Base-by-base conservation (phyloP, 345 rosid genomes). In the Pistacia atlantica region DNA sequence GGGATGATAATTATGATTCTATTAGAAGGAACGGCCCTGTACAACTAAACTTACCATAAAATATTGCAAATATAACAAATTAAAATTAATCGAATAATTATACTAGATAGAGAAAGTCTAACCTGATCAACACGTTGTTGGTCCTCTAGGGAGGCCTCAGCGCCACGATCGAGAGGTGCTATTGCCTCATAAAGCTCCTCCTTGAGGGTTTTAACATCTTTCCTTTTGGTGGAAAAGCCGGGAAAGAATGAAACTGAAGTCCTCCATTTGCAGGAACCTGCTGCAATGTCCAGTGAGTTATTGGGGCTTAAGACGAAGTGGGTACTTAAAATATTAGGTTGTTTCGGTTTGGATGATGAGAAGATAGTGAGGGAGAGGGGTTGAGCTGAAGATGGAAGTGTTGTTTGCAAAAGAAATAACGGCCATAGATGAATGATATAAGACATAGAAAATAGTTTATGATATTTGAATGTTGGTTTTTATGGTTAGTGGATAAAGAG, bases 161-260 rank as follows among this genome's bases (percentile, higher is more conserved):
- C 82, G 12, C 90, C 88, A 16, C 90, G 90, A 80, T 87, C 90
- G 54, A 87, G 85, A 13, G 85, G 81, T 3, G 81, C 81, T 48
- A 84, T 79, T 1, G 83, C 84, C 63, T 75, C 72, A n/a, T 74
- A 76, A 28, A 87, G 81, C 80, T 87, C 85, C 56, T 77, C 75
- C 72, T 83, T 87, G 49, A 84, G 82, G 35, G 57, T 71, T 6
- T 70, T 25, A 51, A 73, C 72, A 52, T 79, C 86, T 57, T 78
- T 73, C 2, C 72, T 67, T 37, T 75, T 75, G 37, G 72, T 52
- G 13, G 63, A 64, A 59, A 84, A 37, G 4, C 76, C 78, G 8
- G 83, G 68, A 74, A 87, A 83, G 75, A 77, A 78, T 8, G 90
- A 87, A 63, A 76, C 81, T 11, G 48, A 20, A 2, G 73, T 69